These are phyloP conservation scores for Boeremia lycopersici DNA, from an alignment of 2,329 filamentous ascomycete species.

Conservation along the genomic window DNA sequence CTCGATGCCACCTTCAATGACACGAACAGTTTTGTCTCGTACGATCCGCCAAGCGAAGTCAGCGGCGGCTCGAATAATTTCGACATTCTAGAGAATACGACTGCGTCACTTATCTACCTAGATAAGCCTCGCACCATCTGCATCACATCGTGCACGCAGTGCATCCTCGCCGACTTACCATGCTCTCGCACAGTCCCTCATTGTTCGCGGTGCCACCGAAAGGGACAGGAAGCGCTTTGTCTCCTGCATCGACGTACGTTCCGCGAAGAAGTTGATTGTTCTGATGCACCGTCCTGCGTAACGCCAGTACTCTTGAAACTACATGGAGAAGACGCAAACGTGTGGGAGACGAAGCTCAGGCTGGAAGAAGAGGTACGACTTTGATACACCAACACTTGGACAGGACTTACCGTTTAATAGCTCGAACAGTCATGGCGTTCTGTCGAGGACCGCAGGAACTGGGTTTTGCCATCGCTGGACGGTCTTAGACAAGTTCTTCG, in stretches of 20 bases:
- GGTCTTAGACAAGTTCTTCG: background rate
- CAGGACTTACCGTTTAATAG: slow-evolving; percentile 5
- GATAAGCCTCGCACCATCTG: slow-evolving; percentile 20
- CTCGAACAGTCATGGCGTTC: slow-evolving; percentile 19
- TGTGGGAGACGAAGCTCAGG: slow-evolving; percentile 23
- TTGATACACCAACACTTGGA: background rate
- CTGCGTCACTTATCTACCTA: background rate
- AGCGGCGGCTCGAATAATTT: background rate
- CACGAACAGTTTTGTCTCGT: background rate
- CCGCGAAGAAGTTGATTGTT: slow-evolving; percentile 14
- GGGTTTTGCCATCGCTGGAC: slow-evolving; percentile 29
- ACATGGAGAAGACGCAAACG: slow-evolving; percentile 17
- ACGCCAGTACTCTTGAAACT: slow-evolving; percentile 28
- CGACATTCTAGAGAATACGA: background rate
- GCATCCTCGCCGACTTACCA: slow-evolving; percentile 29
- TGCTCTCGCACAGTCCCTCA: slow-evolving; percentile 37
- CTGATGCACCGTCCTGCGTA: background rate
- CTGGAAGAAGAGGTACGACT: background rate
- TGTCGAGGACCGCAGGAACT: slow-evolving; percentile 30
- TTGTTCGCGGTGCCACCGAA: slow-evolving; percentile 37
- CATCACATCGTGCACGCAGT: slow-evolving; percentile 41
- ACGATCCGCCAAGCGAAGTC: background rate
- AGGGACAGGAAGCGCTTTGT: slow-evolving; percentile 23
- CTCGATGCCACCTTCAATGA: background rate
- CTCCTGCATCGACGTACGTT: slow-evolving; percentile 31